Percentiles rank a stretch among this genome's conserved stretches.
Conservation (phyloP, 2,329 filamentous ascomycete species). For the Chrysoporthe austroafricana region DNA sequence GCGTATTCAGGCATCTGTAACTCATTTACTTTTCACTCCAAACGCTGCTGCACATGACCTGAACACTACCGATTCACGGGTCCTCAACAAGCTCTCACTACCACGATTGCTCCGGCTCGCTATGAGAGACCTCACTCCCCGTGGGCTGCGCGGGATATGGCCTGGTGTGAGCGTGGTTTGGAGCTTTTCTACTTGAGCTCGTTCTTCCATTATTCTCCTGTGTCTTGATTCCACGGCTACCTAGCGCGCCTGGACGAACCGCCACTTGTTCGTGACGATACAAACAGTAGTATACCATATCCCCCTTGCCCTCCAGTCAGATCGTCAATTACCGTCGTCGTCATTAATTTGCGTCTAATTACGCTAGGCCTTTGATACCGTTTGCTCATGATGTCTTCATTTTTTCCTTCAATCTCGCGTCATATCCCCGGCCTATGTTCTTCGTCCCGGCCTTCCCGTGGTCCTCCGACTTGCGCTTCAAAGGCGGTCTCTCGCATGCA, state of each 20-base stretch:
- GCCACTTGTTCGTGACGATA: background rate
- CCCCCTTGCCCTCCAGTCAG: conserved; percentile 6
- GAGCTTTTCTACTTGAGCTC: conserved; percentile 17
- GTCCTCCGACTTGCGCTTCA: background rate
- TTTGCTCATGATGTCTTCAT: conserved; percentile 14
- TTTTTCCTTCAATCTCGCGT: conserved; percentile 13
- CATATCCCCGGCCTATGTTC: conserved; percentile 4
- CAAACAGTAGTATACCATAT: background rate
- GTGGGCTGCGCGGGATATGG: background rate
- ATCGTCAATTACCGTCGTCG: conserved; percentile 13
- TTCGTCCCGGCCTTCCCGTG: conserved; percentile 10
- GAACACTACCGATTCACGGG: background rate
- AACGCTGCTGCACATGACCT: background rate
- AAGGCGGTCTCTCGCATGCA: background rate
- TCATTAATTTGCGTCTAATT: conserved; percentile 12
- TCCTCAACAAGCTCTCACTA: background rate
- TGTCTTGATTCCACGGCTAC: conserved; percentile 17
- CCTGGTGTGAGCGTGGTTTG: background rate
- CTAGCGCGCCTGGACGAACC: conserved; percentile 1
- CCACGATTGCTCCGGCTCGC: background rate
- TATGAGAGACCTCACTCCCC: background rate
- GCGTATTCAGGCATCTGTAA: background rate
- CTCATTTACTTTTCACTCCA: background rate
- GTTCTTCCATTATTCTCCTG: conserved; percentile 16
- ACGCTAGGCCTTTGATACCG: background rate